A percentile compares a stretch with the other conserved stretches of the same genome.
These are phyloP conservation scores for Fusarium humuli DNA, from an alignment of 2,329 filamentous ascomycete genomes.

Conservation along the genomic window DNA sequence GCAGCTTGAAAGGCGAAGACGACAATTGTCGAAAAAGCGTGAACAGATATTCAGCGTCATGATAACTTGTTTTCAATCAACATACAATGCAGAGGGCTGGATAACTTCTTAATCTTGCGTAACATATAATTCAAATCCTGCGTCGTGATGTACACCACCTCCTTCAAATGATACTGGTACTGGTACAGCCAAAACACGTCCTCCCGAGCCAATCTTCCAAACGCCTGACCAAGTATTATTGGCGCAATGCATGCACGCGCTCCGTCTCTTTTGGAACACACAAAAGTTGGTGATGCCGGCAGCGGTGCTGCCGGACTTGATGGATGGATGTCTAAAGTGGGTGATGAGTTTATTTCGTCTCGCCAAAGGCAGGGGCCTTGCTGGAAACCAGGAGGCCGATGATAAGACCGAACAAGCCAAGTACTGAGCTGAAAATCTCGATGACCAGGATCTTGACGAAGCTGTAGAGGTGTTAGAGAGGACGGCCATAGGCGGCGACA, in stretches of 20 bases:
- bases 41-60: slow-evolving; percentile 17
- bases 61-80: slow-evolving; percentile 36
- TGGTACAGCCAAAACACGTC: slow-evolving; percentile 52
- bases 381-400: slow-evolving; percentile 88
- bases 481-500: background rate
- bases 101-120: slow-evolving; percentile 38
- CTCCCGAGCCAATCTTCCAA: slow-evolving; percentile 54
- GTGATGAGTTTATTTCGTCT: slow-evolving; percentile 38
- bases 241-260: slow-evolving; percentile 52
- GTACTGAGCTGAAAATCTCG: slow-evolving; percentile 98
- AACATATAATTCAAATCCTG: slow-evolving; percentile 45
- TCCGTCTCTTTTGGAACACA: slow-evolving; percentile 41
- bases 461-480: slow-evolving; percentile 59
- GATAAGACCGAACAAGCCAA: slow-evolving; percentile 96
- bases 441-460: slow-evolving; percentile 99
- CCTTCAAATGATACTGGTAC: slow-evolving; percentile 50
- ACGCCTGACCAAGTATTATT: slow-evolving; percentile 56
- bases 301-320: slow-evolving; percentile 27
- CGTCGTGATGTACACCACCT: slow-evolving; percentile 51
- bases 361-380: slow-evolving; percentile 81
- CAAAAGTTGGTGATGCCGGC: slow-evolving; percentile 31
- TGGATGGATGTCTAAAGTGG: slow-evolving; percentile 28
- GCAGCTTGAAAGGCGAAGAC: slow-evolving; percentile 15
- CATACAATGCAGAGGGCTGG: slow-evolving; percentile 33
- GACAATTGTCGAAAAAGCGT: background rate